A percentile compares a stretch with the other conserved stretches of the same genome.
These are phyloP conservation scores for Penicillium sp. DNA, from an alignment of 2,329 filamentous ascomycete species.

Conservation along the genomic window DNA sequence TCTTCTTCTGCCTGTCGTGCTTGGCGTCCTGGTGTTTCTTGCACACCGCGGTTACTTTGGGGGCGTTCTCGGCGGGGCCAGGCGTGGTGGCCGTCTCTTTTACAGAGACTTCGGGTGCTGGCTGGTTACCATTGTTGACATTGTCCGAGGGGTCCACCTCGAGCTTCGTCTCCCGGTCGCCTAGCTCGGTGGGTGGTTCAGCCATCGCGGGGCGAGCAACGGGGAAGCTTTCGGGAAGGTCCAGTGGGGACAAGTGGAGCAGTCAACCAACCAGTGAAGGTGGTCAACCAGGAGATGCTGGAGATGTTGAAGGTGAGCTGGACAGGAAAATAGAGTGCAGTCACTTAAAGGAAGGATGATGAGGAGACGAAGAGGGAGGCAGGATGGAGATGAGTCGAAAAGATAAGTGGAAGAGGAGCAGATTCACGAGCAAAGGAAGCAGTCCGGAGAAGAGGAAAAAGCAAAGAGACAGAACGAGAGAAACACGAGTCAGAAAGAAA, in stretches of 20 bases:
- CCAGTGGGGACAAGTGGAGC: background rate
- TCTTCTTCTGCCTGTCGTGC: slow-evolving; percentile 10
- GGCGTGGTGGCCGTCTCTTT: slow-evolving; percentile 25
- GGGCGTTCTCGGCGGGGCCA: slow-evolving; percentile 25
- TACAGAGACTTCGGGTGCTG: slow-evolving; percentile 17
- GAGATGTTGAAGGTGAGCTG: background rate
- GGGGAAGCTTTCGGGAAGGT: background rate
- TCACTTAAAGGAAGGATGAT: background rate
- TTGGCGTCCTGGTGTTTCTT: slow-evolving; percentile 35
- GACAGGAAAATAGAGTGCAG: background rate
- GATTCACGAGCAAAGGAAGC: background rate
- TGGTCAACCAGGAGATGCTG: too few species aligned
- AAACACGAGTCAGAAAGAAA: background rate
- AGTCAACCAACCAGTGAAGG: too few species aligned
- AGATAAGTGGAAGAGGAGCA: background rate
- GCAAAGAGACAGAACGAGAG: background rate
- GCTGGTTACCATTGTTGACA: slow-evolving; percentile 21
- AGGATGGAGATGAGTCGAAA: background rate
- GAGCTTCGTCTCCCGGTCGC: slow-evolving; percentile 29
- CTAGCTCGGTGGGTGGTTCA: slow-evolving; percentile 26
- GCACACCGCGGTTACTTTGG: slow-evolving; percentile 26
- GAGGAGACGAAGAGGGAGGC: background rate
- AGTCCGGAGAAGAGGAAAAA: background rate
- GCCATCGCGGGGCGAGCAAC: slow-evolving; percentile 27
- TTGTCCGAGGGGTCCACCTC: slow-evolving; percentile 34